These are phyloP conservation scores for Thelonectria rubi DNA, from an alignment of 2,329 filamentous ascomycete genomes.

Conservation along the genomic window DNA sequence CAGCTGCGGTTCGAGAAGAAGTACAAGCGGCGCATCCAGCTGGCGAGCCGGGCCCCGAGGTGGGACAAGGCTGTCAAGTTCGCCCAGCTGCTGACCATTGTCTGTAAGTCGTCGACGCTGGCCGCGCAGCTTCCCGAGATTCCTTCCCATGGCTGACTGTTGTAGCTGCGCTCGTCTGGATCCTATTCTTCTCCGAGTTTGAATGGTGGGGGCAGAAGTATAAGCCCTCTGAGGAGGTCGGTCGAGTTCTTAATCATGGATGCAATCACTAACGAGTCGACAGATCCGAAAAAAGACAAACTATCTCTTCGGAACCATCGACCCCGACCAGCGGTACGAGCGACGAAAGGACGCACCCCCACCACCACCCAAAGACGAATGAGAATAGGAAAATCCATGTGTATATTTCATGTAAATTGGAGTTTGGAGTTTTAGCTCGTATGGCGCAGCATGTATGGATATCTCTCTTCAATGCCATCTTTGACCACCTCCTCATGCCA, in stretches of 20 bases:
- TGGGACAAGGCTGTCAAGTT: conserved; percentile 74
- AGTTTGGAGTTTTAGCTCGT: conserved; percentile 44
- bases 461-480: conserved; percentile 32
- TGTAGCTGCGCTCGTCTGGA: conserved; percentile 49
- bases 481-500: conserved; percentile 33
- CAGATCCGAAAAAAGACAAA: conserved; percentile 51
- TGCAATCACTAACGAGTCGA: conserved; percentile 18
- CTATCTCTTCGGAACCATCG: conserved; percentile 52
- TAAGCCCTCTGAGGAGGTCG: conserved; percentile 54
- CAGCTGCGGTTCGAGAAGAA: conserved; percentile 82
- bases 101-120: conserved; percentile 53
- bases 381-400: conserved; percentile 38
- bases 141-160: conserved; percentile 22
- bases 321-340: conserved; percentile 55
- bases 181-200: conserved; percentile 55
- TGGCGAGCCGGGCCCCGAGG: conserved; percentile 68
- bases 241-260: conserved; percentile 4
- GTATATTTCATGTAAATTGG: conserved; percentile 39
- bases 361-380: conserved; percentile 38
- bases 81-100: conserved; percentile 67
- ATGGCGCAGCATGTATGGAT: conserved; percentile 38
- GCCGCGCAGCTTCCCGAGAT: neutral
- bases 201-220: conserved; percentile 56
- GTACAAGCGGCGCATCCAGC: conserved; percentile 74
- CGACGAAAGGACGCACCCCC: conserved; percentile 51